A percentile compares a stretch with the other conserved stretches of the same genome.
phyloP scores from a whole-genome alignment of 2,329 filamentous ascomycete species.

The Cladophialophora chaetospira region DNA sequence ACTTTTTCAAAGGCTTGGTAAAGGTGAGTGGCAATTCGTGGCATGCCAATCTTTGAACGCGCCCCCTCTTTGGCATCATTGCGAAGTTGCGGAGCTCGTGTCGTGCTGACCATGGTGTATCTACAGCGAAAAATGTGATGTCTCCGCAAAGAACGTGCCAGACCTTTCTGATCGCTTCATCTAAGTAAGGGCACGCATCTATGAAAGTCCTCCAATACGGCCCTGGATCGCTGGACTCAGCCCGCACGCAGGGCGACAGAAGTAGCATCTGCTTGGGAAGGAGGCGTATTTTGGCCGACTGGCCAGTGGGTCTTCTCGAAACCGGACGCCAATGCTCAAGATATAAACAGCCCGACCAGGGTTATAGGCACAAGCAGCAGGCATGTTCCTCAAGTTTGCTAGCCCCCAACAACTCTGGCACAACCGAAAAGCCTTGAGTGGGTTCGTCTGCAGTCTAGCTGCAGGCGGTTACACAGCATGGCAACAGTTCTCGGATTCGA shows the following conservation, averaged over 20 bases:
- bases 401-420: neutral
- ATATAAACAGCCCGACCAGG: neutral
- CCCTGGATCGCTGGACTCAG: neutral
- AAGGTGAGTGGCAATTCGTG: conserved; percentile 45
- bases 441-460: neutral
- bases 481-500: conserved; percentile 14
- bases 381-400: neutral
- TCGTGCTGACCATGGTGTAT: neutral
- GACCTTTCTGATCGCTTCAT: no score
- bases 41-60: neutral
- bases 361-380: neutral
- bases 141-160: no score
- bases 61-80: no score
- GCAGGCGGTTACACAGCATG: conserved; percentile 11
- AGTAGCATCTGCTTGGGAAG: neutral
- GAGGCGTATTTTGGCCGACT: neutral
- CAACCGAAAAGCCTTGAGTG: neutral
- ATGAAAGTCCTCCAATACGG: neutral
- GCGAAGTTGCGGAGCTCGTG: neutral
- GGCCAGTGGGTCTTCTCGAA: neutral
- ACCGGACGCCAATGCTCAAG: neutral
- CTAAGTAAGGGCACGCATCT: no score
- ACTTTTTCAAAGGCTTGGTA: conserved; percentile 89
- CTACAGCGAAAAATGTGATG: conserved; percentile 14
- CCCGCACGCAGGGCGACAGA: neutral